Conservation (phyloP, 73 alveolate genomes). For the Paramecium primaurelia region DNA sequence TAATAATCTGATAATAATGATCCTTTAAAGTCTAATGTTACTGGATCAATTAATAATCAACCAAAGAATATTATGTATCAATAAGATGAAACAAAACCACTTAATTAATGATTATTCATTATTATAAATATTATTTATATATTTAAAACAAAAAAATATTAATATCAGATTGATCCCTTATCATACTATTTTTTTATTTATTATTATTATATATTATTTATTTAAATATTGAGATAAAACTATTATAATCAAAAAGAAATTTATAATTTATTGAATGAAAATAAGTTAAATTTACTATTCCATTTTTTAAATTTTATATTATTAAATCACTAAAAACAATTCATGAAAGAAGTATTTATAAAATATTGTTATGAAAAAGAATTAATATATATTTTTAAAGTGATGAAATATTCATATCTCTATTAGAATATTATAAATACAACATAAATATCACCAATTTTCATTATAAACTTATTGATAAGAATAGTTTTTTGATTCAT, state of each 20-base stretch:
- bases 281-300: neutral
- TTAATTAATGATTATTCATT: neutral
- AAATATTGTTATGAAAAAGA: neutral
- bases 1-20: neutral
- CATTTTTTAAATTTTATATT: neutral
- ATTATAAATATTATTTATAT: neutral
- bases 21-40: neutral
- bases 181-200: neutral
- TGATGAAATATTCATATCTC: neutral
- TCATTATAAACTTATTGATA: neutral
- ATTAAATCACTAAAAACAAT: neutral
- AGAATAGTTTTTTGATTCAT: too few species aligned
- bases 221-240: neutral
- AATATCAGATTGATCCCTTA: neutral
- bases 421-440: slow-evolving; percentile 13
- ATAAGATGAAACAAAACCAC: neutral
- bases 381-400: neutral
- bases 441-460: neutral
- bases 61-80: neutral
- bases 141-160: neutral
- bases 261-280: neutral
- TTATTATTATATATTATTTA: neutral
- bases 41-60: neutral
- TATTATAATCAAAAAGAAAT: neutral
- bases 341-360: neutral